Evolutionary conservation across 2,329 filamentous ascomycete species (phyloP).

Genomic region (Aspergillus spinulosporus): DNA sequence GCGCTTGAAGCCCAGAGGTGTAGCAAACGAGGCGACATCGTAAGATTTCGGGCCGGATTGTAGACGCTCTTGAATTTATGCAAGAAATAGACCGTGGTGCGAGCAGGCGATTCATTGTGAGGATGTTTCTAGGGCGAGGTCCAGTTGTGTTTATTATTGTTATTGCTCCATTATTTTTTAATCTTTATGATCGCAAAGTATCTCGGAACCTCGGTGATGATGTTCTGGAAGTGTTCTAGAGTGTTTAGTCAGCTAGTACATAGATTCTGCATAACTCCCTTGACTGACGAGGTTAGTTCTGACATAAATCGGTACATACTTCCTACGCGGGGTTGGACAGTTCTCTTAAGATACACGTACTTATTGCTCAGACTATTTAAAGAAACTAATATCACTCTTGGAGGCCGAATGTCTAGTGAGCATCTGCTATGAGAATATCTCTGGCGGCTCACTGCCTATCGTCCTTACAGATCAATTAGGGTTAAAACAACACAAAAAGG

Average conservation of each 20-base stretch:
- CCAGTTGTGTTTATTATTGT: neutral
- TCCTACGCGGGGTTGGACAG: too few relatives aligned
- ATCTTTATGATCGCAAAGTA: neutral
- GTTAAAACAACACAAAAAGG: too few relatives aligned
- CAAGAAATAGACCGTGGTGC: constrained; percentile 7
- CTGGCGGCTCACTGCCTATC: too few relatives aligned
- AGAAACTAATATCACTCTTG: too few relatives aligned
- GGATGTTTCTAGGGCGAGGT: neutral
- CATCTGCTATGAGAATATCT: too few relatives aligned
- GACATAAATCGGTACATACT: too few relatives aligned
- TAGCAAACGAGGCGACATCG: constrained; percentile 1
- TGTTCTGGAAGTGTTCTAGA: constrained; percentile 9
- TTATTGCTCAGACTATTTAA: too few relatives aligned
- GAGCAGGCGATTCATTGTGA: constrained; percentile 11
- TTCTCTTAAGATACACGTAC: too few relatives aligned
- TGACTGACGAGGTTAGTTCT: too few relatives aligned
- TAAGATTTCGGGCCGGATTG: neutral
- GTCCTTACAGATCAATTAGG: too few relatives aligned
- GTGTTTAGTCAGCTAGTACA: neutral
- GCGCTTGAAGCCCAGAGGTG: neutral
- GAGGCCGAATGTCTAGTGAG: too few relatives aligned
- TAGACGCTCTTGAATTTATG: neutral
- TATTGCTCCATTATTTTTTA: constrained; percentile 4
- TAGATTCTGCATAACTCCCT: neutral
- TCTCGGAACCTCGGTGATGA: neutral